Conservation (phyloP, 306 rosid genomes). For the Datisca glomerata region DNA sequence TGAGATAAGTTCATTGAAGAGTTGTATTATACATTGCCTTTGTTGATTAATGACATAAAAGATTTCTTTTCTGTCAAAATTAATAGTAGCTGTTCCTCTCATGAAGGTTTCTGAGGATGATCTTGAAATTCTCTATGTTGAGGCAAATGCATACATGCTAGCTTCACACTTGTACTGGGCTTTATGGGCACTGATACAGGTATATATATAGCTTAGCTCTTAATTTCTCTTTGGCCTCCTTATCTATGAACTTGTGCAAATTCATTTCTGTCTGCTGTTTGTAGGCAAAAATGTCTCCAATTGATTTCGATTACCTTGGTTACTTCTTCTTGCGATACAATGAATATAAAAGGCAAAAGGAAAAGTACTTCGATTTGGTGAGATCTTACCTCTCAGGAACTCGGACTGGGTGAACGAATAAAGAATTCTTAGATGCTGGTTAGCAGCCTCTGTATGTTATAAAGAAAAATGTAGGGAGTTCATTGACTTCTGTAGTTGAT, state of each 20-base stretch:
- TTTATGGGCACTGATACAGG: slow-evolving; percentile 96
- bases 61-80: not conserved
- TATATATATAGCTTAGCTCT: slow-evolving; percentile 17
- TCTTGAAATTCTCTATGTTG: slow-evolving; percentile 58
- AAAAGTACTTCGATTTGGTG: slow-evolving; percentile 28
- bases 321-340: slow-evolving; percentile 77
- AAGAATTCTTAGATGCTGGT: slow-evolving; percentile 7
- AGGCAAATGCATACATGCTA: slow-evolving; percentile 56
- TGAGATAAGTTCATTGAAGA: too few relatives aligned
- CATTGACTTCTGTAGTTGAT: not conserved
- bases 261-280: slow-evolving; percentile 7
- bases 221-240: not conserved
- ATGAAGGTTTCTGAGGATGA: slow-evolving; percentile 54
- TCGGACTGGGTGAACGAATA: slow-evolving; percentile 9
- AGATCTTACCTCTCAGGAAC: slow-evolving; percentile 35
- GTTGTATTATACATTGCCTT: too few relatives aligned
- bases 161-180: slow-evolving; percentile 87
- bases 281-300: slow-evolving; percentile 75
- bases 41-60: too few relatives aligned
- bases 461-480: slow-evolving; percentile 2
- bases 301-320: slow-evolving; percentile 59
- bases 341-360: slow-evolving; percentile 63
- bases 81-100: not conserved
- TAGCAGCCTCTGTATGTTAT: too few relatives aligned
- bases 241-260: not conserved